These are phyloP conservation scores for Alternaria conjuncta DNA, from an alignment of 2,329 filamentous ascomycete genomes.

Conservation along the genomic window DNA sequence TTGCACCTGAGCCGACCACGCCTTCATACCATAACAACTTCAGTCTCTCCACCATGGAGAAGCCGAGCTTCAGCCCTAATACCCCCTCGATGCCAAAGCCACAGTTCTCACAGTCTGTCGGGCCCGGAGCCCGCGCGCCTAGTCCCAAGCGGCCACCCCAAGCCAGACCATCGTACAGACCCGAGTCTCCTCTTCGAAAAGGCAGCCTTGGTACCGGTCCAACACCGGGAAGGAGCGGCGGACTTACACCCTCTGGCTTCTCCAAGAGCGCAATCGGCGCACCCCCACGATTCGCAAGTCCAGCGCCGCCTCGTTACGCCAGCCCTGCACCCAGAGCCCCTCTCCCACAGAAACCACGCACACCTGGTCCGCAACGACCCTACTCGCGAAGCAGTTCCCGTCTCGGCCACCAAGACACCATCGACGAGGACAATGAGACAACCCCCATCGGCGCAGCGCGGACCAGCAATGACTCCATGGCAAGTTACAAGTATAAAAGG, in stretches of 20 bases:
- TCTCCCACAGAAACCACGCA: slow-evolving; percentile 54
- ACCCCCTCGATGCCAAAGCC: slow-evolving; percentile 73
- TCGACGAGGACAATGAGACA: slow-evolving; percentile 49
- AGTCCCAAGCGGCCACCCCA: slow-evolving; percentile 75
- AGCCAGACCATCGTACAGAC: slow-evolving; percentile 77
- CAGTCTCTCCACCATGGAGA: slow-evolving; percentile 64
- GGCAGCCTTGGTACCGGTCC: slow-evolving; percentile 38
- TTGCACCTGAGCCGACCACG: slow-evolving; percentile 73
- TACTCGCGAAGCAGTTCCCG: slow-evolving; percentile 58
- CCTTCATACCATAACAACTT: slow-evolving; percentile 60
- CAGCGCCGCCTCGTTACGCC: slow-evolving; percentile 64
- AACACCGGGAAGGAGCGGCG: slow-evolving; percentile 60
- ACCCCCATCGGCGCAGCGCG: slow-evolving; percentile 61
- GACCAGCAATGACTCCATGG: slow-evolving; percentile 60
- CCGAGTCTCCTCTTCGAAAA: slow-evolving; percentile 81
- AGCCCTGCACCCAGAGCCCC: slow-evolving; percentile 67
- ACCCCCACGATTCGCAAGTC: slow-evolving; percentile 66
- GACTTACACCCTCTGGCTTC: slow-evolving; percentile 61
- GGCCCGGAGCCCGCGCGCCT: slow-evolving; percentile 70
- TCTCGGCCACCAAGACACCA: slow-evolving; percentile 51
- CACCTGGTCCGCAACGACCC: slow-evolving; percentile 51
- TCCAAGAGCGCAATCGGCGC: slow-evolving; percentile 62
- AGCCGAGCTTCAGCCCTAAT: slow-evolving; percentile 45
- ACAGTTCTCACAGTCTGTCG: slow-evolving; percentile 89
- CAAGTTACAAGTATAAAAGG: slow-evolving; percentile 50